Evolutionary conservation across 106 monocot species (phyloP).

Genomic region (Hemerocallis citrina): DNA sequence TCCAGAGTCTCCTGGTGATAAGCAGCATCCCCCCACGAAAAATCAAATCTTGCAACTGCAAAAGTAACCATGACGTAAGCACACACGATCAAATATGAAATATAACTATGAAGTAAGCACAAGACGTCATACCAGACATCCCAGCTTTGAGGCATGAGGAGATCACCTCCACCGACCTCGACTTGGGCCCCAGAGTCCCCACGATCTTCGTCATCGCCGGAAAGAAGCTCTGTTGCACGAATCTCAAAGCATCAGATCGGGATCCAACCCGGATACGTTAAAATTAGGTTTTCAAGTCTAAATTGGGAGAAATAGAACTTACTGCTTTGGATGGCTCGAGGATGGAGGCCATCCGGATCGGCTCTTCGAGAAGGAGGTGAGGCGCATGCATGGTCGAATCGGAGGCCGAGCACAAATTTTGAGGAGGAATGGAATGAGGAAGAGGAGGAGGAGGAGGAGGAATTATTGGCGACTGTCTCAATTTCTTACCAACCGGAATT

Average conservation of each 20-base stretch:
- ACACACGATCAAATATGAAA: not conserved
- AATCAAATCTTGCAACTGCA: conserved; percentile 89
- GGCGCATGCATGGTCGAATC: no score
- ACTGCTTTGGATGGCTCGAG: no score
- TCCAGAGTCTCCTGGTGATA: conserved; percentile 94
- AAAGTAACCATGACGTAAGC: not conserved
- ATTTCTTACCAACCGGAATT: no score
- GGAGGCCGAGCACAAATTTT: no score
- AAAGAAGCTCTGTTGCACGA: conserved; percentile 70
- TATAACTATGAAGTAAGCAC: not conserved
- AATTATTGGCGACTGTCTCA: no score
- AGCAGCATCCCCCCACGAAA: conserved; percentile 83
- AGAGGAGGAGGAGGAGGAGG: no score
- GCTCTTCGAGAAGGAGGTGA: no score
- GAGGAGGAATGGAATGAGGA: no score
- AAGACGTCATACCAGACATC: conserved; percentile 65
- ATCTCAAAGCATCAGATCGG: conserved; percentile 2
- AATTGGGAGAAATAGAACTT: no score
- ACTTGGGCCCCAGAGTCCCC: conserved; percentile 94
- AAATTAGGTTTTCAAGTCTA: no score
- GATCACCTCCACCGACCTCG: conserved; percentile 74
- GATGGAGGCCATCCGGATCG: no score
- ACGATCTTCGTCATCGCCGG: conserved; percentile 99
- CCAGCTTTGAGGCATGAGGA: conserved; percentile 93
- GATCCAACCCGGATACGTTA: no score